phyloP scores from a whole-genome alignment of 305 asterid genomes.

The Euphrasia arctica region DNA sequence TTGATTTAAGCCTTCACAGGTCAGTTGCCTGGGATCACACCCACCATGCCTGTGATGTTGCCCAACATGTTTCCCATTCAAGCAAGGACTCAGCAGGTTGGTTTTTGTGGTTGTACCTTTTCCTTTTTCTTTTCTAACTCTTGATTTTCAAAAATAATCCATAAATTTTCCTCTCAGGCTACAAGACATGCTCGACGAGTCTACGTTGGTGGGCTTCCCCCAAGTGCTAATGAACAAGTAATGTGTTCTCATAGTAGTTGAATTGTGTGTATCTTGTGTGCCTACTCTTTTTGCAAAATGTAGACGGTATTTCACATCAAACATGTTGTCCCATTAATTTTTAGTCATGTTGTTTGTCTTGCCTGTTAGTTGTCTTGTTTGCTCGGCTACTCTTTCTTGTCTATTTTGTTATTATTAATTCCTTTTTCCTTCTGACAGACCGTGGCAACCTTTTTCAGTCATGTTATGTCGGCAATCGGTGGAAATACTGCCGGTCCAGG shows the following conservation, averaged over 20 bases:
- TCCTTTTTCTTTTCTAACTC: background rate
- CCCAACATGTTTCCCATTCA: conserved; percentile 78
- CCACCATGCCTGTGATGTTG: conserved; percentile 65
- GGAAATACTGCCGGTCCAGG: conserved; percentile 96
- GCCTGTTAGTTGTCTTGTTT: too few species aligned
- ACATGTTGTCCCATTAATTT: background rate
- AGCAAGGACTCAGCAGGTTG: conserved; percentile 94
- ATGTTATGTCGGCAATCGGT: conserved; percentile 83
- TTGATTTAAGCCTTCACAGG: conserved; percentile 42
- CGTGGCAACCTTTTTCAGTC: conserved; percentile 74
- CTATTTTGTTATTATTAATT: background rate
- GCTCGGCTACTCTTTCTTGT: background rate
- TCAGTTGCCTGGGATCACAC: conserved; percentile 57
- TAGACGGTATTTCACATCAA: background rate
- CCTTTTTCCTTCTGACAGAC: conserved; percentile 42
- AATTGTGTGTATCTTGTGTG: background rate
- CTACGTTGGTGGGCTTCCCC: conserved; percentile 87
- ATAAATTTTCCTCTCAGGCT: conserved; percentile 46
- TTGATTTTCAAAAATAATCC: conserved; percentile 9
- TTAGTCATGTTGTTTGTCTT: too few species aligned
- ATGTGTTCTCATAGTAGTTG: background rate
- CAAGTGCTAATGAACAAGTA: conserved; percentile 86
- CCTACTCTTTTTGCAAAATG: background rate
- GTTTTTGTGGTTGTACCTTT: conserved; percentile 8
- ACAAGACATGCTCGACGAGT: conserved; percentile 87